A percentile compares a stretch with the other conserved stretches of the same genome.
These are phyloP conservation scores for Eustoma russellianum DNA, from an alignment of 257 asterid species.

Conservation along the genomic window DNA sequence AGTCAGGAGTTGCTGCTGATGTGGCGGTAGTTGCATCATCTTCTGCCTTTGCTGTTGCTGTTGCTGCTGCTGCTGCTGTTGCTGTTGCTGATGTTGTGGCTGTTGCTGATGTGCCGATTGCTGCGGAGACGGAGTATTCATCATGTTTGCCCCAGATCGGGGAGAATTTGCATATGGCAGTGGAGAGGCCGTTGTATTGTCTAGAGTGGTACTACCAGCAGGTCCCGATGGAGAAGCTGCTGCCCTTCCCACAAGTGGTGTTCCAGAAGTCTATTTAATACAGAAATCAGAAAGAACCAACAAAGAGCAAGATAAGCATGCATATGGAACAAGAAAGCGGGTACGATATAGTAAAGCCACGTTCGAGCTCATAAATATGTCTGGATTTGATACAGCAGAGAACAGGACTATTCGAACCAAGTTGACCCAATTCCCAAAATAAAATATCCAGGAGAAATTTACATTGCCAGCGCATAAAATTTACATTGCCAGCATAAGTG, in stretches of 20 bases:
- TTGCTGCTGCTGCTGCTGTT: conserved; percentile 44
- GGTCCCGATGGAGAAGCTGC: conserved; percentile 86
- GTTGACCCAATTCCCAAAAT: too few relatives aligned
- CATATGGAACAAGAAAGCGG: too few relatives aligned
- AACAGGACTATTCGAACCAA: too few relatives aligned
- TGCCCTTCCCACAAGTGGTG: conserved; percentile 66
- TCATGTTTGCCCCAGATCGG: conserved; percentile 72
- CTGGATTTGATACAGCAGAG: too few relatives aligned
- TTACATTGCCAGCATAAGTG: background rate
- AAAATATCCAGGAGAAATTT: too few relatives aligned
- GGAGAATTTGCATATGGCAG: conserved; percentile 91
- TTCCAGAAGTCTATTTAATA: conserved; percentile 55
- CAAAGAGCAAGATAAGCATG: background rate
- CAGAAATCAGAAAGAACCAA: conserved; percentile 6
- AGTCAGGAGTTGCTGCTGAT: conserved; percentile 76
- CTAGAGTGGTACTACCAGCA: conserved; percentile 54
- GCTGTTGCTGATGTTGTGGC: conserved; percentile 55
- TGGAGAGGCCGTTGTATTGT: conserved; percentile 72
- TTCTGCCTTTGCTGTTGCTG: conserved; percentile 75
- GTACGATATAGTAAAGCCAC: too few relatives aligned
- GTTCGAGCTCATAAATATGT: too few relatives aligned
- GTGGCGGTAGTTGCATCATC: conserved; percentile 68
- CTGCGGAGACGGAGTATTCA: conserved; percentile 98
- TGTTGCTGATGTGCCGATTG: conserved; percentile 58
- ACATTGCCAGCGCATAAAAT: too few relatives aligned